Evolutionary conservation across 179 eudicot genomes (phyloP).

Genomic region (Spinacia oleracea): DNA sequence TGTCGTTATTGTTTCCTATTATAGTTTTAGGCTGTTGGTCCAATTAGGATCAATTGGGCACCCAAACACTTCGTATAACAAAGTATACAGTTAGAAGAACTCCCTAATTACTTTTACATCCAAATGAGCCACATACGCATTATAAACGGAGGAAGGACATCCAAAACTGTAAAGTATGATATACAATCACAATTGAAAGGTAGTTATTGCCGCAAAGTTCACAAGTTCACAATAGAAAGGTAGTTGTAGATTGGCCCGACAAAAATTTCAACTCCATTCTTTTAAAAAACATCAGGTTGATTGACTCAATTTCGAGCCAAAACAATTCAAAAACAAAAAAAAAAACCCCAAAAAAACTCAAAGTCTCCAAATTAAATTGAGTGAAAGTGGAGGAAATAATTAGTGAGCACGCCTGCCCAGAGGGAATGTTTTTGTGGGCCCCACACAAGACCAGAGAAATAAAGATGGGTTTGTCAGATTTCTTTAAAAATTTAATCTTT

Average conservation of each 20-base stretch:
- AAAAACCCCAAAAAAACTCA: not conserved
- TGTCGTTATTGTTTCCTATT: too few relatives aligned
- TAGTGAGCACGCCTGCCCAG: conserved; percentile 37
- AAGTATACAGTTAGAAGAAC: too few relatives aligned
- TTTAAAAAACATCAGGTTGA: not conserved
- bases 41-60: too few relatives aligned
- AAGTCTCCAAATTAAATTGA: conserved; percentile 11
- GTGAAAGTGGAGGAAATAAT: conserved; percentile 37
- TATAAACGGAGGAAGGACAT: too few relatives aligned
- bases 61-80: too few relatives aligned
- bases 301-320: conserved; percentile 8
- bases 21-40: too few relatives aligned
- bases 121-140: too few relatives aligned
- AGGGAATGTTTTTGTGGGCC: conserved; percentile 42
- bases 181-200: too few relatives aligned
- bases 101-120: too few relatives aligned
- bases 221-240: not conserved
- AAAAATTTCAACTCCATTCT: conserved; percentile 6
- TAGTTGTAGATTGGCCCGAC: conserved; percentile 12
- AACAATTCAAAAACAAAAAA: not conserved
- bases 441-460: conserved; percentile 11
- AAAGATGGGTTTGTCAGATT: conserved; percentile 25
- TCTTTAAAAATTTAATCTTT: conserved; percentile 16
- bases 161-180: too few relatives aligned
- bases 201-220: too few relatives aligned